Conservation (phyloP, 257 asterid species). For the Avicennia marina region DNA sequence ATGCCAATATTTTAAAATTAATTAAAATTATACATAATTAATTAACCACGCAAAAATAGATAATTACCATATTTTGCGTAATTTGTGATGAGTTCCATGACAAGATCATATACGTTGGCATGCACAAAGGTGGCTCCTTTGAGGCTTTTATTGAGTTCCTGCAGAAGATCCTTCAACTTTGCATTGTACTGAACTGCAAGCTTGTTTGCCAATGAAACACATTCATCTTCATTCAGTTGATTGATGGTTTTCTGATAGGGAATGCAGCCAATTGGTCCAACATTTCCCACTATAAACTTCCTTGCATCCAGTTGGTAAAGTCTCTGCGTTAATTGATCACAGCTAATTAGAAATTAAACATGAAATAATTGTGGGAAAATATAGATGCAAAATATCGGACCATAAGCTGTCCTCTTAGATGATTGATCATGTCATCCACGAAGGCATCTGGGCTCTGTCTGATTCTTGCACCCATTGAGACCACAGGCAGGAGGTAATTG, state of each 20-base stretch:
- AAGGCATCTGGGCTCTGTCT: slow-evolving; percentile 61
- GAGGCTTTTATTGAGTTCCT: slow-evolving; percentile 49
- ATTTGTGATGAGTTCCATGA: slow-evolving; percentile 83
- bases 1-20: too few relatives aligned
- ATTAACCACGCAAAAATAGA: background rate
- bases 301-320: slow-evolving; percentile 72
- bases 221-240: slow-evolving; percentile 50
- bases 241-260: slow-evolving; percentile 87
- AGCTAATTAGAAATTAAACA: too few relatives aligned
- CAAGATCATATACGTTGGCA: slow-evolving; percentile 82
- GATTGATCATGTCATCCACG: slow-evolving; percentile 57
- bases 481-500: slow-evolving; percentile 76
- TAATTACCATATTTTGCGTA: slow-evolving; percentile 58
- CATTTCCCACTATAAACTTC: slow-evolving; percentile 76
- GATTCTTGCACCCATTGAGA: slow-evolving; percentile 72
- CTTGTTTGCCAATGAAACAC: slow-evolving; percentile 72
- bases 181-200: slow-evolving; percentile 73
- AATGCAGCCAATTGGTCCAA: slow-evolving; percentile 94
- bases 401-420: slow-evolving; percentile 68
- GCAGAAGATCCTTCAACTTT: slow-evolving; percentile 52
- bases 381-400: slow-evolving; percentile 21
- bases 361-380: background rate
- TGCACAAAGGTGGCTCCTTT: slow-evolving; percentile 68
- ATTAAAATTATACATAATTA: too few relatives aligned
- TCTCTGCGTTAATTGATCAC: too few relatives aligned